Evolutionary conservation across 1,284 basidiomycete genomes (phyloP).

Genomic region (Leccinum solheimii): DNA sequence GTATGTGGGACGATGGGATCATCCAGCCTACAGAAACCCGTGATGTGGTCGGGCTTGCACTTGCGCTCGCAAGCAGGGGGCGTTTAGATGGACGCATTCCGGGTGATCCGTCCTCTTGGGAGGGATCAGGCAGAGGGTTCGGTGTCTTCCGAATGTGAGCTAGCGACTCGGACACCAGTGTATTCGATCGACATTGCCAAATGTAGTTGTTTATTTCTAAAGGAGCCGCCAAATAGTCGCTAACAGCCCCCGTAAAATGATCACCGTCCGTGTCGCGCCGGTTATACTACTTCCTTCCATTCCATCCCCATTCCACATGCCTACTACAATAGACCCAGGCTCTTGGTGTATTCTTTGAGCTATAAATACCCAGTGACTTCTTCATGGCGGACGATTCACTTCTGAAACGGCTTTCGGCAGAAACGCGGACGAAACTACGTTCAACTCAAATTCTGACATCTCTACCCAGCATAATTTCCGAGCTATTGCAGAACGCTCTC

Average conservation of each 20-base stretch:
- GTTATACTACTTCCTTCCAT: neutral
- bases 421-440: slow-evolving; percentile 67
- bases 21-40: slow-evolving; percentile 91
- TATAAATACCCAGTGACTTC: neutral
- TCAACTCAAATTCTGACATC: slow-evolving; percentile 84
- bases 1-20: slow-evolving; percentile 95
- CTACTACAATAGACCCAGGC: neutral
- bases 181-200: slow-evolving; percentile 26
- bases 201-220: slow-evolving; percentile 31
- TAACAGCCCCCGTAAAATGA: neutral
- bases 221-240: slow-evolving; percentile 24
- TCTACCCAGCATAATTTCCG: slow-evolving; percentile 73
- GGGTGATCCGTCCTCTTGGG: slow-evolving; percentile 56
- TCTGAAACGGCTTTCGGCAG: slow-evolving; percentile 43
- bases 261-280: neutral
- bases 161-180: neutral
- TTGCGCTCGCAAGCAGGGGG: slow-evolving; percentile 69
- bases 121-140: slow-evolving; percentile 74
- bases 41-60: slow-evolving; percentile 81
- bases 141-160: slow-evolving; percentile 88
- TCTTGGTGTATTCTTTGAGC: slow-evolving; percentile 4
- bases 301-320: neutral
- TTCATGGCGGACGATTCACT: slow-evolving; percentile 24
- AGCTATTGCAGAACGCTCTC: slow-evolving; percentile 83
- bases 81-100: slow-evolving; percentile 25